A percentile compares a stretch with the other conserved stretches of the same genome.
Conservation (phyloP, 306 rosid genomes). For the Trichosanthes truncata region DNA sequence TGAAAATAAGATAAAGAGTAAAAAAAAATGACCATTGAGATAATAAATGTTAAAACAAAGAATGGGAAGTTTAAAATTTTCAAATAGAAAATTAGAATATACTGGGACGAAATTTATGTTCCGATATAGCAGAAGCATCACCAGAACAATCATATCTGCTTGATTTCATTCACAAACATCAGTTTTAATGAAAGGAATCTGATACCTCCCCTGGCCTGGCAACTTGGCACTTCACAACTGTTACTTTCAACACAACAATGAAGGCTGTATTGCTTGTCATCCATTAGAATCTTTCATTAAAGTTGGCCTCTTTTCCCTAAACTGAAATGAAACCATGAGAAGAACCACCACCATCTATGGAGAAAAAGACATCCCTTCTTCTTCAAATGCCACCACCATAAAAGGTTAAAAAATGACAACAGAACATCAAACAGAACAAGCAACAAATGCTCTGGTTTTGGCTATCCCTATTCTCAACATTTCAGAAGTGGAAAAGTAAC, state of each 20-base stretch:
- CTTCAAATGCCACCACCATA: not conserved
- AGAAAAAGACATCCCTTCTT: not conserved
- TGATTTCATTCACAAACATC: constrained; percentile 18
- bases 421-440: not conserved
- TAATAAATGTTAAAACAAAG: not conserved
- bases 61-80: not conserved
- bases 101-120: not conserved
- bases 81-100: constrained; percentile 1
- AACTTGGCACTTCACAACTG: constrained; percentile 8
- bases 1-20: not conserved
- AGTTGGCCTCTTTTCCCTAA: constrained; percentile 1
- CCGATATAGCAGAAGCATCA: not conserved
- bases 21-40: not conserved
- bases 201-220: constrained; percentile 24
- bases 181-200: constrained; percentile 23
- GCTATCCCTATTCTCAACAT: not conserved
- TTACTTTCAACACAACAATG: constrained; percentile 12
- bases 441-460: not conserved
- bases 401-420: not conserved
- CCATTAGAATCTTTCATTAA: constrained; percentile 27
- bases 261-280: constrained; percentile 19
- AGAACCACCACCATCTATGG: constrained; percentile 18
- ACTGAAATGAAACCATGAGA: constrained; percentile 22
- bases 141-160: constrained; percentile 17
- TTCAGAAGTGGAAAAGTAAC: not conserved